Evolutionary conservation across 1,284 basidiomycete genomes (phyloP).

Genomic region (Phellinidium pouzarii): DNA sequence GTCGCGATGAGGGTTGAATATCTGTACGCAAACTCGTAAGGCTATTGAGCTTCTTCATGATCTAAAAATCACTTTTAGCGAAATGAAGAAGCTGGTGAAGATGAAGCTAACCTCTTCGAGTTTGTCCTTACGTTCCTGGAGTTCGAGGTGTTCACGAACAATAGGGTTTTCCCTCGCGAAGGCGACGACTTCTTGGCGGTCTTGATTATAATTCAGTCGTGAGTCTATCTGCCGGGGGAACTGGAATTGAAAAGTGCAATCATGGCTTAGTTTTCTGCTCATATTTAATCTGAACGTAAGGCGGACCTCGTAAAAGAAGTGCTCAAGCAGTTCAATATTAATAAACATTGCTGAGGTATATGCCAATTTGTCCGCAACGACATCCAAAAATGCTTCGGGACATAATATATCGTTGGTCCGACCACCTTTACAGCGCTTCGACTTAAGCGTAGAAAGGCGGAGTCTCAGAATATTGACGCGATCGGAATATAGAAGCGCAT

Average conservation of each 20-base stretch:
- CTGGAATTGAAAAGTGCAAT: constrained; percentile 36
- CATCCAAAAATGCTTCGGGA: constrained; percentile 94
- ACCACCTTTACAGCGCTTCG: constrained; percentile 81
- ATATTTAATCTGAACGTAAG: not conserved
- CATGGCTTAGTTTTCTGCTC: not conserved
- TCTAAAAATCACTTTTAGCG: constrained; percentile 36
- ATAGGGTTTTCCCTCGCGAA: constrained; percentile 95
- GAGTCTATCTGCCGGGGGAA: constrained; percentile 98
- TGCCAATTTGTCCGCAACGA: constrained; percentile 95
- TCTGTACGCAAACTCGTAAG: constrained; percentile 78
- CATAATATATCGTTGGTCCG: constrained; percentile 87
- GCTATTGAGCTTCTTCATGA: constrained; percentile 86
- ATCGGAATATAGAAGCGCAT: constrained; percentile 84
- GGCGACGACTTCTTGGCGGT: constrained; percentile 76
- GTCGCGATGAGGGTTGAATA: constrained; percentile 58
- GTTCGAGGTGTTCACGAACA: constrained; percentile 82
- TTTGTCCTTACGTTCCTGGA: constrained; percentile 96
- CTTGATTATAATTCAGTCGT: constrained; percentile 86
- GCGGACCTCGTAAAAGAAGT: constrained; percentile 94
- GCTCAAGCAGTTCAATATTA: constrained; percentile 93
- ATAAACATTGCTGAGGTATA: constrained; percentile 98
- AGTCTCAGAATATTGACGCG: constrained; percentile 80
- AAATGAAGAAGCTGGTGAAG: not conserved
- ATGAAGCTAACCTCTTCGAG: constrained; percentile 74
- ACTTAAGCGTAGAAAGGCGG: constrained; percentile 78